Evolutionary conservation across 495 filamentous ascomycete species (phyloP).

Genomic region (Penicillium riverlandense): DNA sequence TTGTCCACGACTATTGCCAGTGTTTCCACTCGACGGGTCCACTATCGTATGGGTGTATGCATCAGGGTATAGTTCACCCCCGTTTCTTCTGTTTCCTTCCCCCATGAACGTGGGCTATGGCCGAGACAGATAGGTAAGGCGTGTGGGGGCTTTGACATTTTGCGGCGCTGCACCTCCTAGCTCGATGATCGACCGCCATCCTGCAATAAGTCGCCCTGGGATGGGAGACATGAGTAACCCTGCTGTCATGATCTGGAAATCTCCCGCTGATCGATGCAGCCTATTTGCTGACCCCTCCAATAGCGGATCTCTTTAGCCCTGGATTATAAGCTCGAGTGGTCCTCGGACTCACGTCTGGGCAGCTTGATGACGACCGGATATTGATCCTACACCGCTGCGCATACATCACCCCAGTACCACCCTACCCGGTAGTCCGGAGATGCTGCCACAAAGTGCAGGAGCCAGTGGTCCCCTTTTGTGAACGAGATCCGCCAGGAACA

Average conservation of each 20-base stretch:
- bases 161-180: constrained; percentile 27
- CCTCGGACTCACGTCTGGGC: constrained; percentile 15
- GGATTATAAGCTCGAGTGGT: constrained; percentile 34
- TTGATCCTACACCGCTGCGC: constrained; percentile 11
- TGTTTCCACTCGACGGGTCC: too few relatives aligned
- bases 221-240: constrained; percentile 35
- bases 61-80: constrained; percentile 23
- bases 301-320: constrained; percentile 23
- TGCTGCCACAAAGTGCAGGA: constrained; percentile 24
- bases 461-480: constrained; percentile 20
- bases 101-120: constrained; percentile 13
- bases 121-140: constrained; percentile 15
- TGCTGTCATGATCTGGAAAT: constrained; percentile 38
- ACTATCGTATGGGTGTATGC: too few relatives aligned
- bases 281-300: constrained; percentile 43
- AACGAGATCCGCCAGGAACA: constrained; percentile 10
- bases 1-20: too few relatives aligned
- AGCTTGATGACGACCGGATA: constrained; percentile 23
- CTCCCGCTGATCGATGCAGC: constrained; percentile 34
- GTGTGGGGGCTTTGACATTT: constrained; percentile 17
- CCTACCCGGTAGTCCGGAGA: constrained; percentile 21
- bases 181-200: constrained; percentile 39
- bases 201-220: constrained; percentile 37
- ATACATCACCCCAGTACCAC: neutral
- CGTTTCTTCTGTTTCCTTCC: constrained; percentile 33